Evolutionary conservation across 2,329 filamentous ascomycete species (phyloP).

Genomic region (Escovopsis sp.): DNA sequence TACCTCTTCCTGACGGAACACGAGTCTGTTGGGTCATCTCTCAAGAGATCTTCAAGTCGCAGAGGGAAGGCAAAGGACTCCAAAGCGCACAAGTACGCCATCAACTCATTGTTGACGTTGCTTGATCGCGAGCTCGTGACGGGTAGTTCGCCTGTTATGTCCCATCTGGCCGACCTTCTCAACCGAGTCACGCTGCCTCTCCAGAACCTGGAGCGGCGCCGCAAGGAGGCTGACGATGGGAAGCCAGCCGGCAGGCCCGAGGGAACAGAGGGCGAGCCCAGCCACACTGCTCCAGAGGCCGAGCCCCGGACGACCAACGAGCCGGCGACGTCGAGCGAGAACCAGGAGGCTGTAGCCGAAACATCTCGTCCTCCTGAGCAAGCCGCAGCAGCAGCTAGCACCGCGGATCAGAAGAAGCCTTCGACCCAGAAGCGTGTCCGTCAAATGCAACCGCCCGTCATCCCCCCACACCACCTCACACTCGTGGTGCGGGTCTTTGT

Average conservation of each 20-base stretch:
- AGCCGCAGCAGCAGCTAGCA: slow-evolving; percentile 12
- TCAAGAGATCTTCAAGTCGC: slow-evolving; percentile 62
- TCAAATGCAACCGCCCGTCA: slow-evolving; percentile 62
- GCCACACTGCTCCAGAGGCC: slow-evolving; percentile 9
- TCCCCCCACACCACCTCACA: slow-evolving; percentile 79
- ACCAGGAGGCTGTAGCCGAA: slow-evolving; percentile 10
- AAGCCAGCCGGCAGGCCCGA: slow-evolving; percentile 21
- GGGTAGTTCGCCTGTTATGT: slow-evolving; percentile 95
- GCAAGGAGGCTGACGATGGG: slow-evolving; percentile 54
- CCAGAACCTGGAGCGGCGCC: slow-evolving; percentile 65
- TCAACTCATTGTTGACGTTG: slow-evolving; percentile 79
- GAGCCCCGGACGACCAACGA: slow-evolving; percentile 19
- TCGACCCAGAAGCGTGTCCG: slow-evolving; percentile 35
- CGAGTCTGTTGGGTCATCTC: slow-evolving; percentile 55
- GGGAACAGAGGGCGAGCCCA: slow-evolving; percentile 21
- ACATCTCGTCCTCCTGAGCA: slow-evolving; percentile 13
- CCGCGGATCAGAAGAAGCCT: slow-evolving; percentile 22
- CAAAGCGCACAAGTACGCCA: slow-evolving; percentile 73
- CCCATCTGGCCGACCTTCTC: slow-evolving; percentile 72
- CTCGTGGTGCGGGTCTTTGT: slow-evolving; percentile 95
- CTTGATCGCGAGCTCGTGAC: slow-evolving; percentile 91
- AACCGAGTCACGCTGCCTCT: slow-evolving; percentile 81
- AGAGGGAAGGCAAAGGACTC: slow-evolving; percentile 83
- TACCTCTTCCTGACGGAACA: slow-evolving; percentile 92
- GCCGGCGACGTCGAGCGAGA: slow-evolving; percentile 6